A percentile compares a stretch with the other conserved stretches of the same genome.
phyloP scores from a whole-genome alignment of 345 rosid species.

The Salix exigua region DNA sequence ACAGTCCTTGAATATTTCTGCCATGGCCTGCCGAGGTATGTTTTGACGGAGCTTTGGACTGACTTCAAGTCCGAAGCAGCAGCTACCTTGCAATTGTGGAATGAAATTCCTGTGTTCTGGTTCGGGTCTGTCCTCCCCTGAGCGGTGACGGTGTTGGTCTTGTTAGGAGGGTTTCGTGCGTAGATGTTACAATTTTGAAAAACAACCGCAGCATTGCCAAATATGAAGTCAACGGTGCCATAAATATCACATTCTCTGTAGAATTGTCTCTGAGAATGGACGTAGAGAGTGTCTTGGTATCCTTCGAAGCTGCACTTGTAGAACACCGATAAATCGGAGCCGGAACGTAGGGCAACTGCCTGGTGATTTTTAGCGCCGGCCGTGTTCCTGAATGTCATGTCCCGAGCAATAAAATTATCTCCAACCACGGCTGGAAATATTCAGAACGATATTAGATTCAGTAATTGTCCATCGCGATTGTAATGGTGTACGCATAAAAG shows the following conservation, averaged over 20 bases:
- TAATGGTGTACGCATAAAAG: background rate
- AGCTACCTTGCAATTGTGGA: constrained; percentile 48
- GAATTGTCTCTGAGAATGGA: constrained; percentile 52
- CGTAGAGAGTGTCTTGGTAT: constrained; percentile 60
- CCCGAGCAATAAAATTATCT: constrained; percentile 52
- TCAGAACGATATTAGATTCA: background rate
- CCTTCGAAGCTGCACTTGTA: constrained; percentile 40
- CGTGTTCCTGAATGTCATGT: constrained; percentile 54
- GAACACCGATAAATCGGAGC: constrained; percentile 47
- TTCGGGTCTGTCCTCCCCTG: constrained; percentile 52
- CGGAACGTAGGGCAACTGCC: constrained; percentile 64
- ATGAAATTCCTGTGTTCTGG: constrained; percentile 57
- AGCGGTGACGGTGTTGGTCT: constrained; percentile 55
- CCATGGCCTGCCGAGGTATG: constrained; percentile 73
- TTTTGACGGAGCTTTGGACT: constrained; percentile 22
- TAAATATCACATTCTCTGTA: constrained; percentile 39
- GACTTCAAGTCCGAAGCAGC: constrained; percentile 36
- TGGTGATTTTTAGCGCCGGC: constrained; percentile 57
- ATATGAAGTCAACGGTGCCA: constrained; percentile 63
- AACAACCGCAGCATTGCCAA: constrained; percentile 61
- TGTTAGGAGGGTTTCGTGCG: constrained; percentile 38
- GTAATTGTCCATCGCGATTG: background rate
- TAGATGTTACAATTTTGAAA: constrained; percentile 54
- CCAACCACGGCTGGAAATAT: constrained; percentile 42
- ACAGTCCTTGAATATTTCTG: constrained; percentile 57